phyloP scores from a whole-genome alignment of 2,329 filamentous ascomycete species.

The Clarireedia paspali region DNA sequence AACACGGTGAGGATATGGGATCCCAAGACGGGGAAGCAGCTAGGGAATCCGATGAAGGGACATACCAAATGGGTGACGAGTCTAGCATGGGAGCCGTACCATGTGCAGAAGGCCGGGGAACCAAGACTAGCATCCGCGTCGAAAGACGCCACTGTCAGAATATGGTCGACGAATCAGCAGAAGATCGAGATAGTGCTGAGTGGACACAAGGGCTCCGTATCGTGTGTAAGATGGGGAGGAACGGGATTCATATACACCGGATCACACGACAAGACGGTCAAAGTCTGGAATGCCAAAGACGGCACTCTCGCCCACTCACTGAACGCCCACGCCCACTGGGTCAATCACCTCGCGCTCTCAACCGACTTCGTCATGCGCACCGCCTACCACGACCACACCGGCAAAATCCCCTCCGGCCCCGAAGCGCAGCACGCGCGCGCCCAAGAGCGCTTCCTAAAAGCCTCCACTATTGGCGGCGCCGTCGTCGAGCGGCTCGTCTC shows the following conservation, averaged over 20 bases:
- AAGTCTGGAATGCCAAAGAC: slow-evolving; percentile 76
- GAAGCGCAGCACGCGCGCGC: slow-evolving; percentile 70
- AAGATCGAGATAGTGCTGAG: slow-evolving; percentile 74
- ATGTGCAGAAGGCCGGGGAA: slow-evolving; percentile 65
- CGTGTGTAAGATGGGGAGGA: slow-evolving; percentile 93
- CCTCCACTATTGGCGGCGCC: slow-evolving; percentile 66
- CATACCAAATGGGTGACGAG: slow-evolving; percentile 86
- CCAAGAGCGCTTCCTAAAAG: slow-evolving; percentile 76
- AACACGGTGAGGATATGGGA: slow-evolving; percentile 89
- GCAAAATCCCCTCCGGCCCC: slow-evolving; percentile 57
- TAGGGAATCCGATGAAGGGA: slow-evolving; percentile 66
- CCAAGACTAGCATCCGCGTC: slow-evolving; percentile 78
- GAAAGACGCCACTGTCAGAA: slow-evolving; percentile 79
- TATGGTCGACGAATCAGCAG: slow-evolving; percentile 78
- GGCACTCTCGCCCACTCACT: slow-evolving; percentile 77
- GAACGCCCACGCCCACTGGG: slow-evolving; percentile 81
- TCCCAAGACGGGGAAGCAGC: slow-evolving; percentile 66
- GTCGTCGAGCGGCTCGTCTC: slow-evolving; percentile 81
- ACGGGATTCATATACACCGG: slow-evolving; percentile 74
- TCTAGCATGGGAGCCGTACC: slow-evolving; percentile 89
- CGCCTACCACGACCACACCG: slow-evolving; percentile 76
- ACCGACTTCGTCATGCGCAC: slow-evolving; percentile 87
- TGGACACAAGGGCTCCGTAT: slow-evolving; percentile 83
- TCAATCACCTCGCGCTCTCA: slow-evolving; percentile 89
- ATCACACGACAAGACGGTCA: slow-evolving; percentile 87